phyloP scores from a whole-genome alignment of 1,139 yeast genomes.

The Pichia sp. region DNA sequence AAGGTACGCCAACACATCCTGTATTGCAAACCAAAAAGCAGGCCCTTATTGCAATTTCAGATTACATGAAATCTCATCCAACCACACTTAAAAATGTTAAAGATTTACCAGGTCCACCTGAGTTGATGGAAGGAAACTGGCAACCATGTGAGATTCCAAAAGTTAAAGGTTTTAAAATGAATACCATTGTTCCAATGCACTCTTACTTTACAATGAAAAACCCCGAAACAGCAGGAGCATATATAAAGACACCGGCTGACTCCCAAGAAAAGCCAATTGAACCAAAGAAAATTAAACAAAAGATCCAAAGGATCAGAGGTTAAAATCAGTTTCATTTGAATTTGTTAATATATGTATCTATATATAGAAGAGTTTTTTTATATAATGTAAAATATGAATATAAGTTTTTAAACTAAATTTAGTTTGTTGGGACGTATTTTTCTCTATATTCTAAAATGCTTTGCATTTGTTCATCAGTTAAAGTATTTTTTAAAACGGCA shows the following conservation, averaged over 20 bases:
- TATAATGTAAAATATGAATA: too few relatives aligned
- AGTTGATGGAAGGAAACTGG: slow-evolving; percentile 37
- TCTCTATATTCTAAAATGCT: slow-evolving; percentile 57
- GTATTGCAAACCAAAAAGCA: slow-evolving; percentile 56
- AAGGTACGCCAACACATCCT: slow-evolving; percentile 37
- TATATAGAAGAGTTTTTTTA: not conserved
- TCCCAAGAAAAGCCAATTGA: slow-evolving; percentile 19
- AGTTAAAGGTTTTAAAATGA: slow-evolving; percentile 82
- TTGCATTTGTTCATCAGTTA: slow-evolving; percentile 47
- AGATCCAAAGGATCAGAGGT: slow-evolving; percentile 36
- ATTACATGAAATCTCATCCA: slow-evolving; percentile 60
- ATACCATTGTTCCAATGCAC: slow-evolving; percentile 77
- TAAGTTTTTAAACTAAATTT: not conserved
- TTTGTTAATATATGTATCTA: not conserved
- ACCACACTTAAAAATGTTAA: slow-evolving; percentile 62
- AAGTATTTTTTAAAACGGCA: slow-evolving; percentile 45
- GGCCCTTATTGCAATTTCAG: slow-evolving; percentile 54
- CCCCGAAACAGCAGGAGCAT: slow-evolving; percentile 71
- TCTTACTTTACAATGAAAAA: slow-evolving; percentile 75
- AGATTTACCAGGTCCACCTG: slow-evolving; percentile 55
- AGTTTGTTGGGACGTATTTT: slow-evolving; percentile 38
- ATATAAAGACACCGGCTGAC: slow-evolving; percentile 37
- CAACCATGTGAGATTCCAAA: slow-evolving; percentile 61
- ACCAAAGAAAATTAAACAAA: slow-evolving; percentile 42
- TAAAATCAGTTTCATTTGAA: slow-evolving; percentile 18